These are phyloP conservation scores for Macadamia tetraphylla DNA, from an alignment of 164 flowering plant genomes.

Conservation along the genomic window DNA sequence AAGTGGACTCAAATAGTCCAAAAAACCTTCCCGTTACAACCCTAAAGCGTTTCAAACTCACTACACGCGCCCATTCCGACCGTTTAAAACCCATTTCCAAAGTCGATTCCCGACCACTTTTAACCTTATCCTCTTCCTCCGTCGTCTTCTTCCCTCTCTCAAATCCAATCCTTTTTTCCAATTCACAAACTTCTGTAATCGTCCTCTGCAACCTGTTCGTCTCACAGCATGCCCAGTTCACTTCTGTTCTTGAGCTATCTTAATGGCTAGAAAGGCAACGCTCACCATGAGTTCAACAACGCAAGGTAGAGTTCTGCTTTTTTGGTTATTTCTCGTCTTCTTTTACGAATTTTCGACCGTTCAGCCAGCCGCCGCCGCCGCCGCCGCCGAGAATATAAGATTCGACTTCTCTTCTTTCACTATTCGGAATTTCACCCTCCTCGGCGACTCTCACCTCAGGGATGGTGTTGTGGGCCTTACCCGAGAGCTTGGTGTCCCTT, in stretches of 20 bases:
- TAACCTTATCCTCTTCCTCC: neutral
- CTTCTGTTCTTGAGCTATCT: neutral
- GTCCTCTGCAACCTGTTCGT: neutral
- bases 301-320: constrained; percentile 33
- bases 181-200: neutral
- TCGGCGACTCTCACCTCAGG: constrained; percentile 82
- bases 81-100: constrained; percentile 46
- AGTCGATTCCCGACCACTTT: constrained; percentile 5
- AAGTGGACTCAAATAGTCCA: too few species aligned
- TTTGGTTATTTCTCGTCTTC: constrained; percentile 15
- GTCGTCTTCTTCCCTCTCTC: constrained; percentile 2
- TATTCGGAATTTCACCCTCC: constrained; percentile 68
- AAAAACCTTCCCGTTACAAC: constrained; percentile 4
- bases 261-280: neutral
- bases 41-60: constrained; percentile 7
- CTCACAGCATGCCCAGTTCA: neutral
- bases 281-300: constrained; percentile 10
- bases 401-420: constrained; percentile 54
- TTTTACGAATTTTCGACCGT: neutral
- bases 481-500: constrained; percentile 54
- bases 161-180: neutral
- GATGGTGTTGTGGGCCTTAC: constrained; percentile 80
- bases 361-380: constrained; percentile 1
- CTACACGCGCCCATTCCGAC: constrained; percentile 31
- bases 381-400: constrained; percentile 21